Conservation (phyloP, 2,329 filamentous ascomycete species). For the Colletotrichum brevisporum region DNA sequence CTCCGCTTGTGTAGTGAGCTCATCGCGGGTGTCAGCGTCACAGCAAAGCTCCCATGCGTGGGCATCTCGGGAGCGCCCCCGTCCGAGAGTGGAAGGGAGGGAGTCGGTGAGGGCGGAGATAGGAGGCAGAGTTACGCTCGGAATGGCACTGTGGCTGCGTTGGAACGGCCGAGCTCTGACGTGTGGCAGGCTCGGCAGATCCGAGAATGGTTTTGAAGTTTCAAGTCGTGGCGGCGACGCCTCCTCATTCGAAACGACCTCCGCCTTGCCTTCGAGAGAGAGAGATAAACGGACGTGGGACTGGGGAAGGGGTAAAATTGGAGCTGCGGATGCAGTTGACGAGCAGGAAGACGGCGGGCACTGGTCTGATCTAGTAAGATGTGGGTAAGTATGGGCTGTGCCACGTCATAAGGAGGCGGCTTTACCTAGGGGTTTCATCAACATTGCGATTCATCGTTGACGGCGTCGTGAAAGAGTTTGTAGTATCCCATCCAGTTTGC, state of each 20-base stretch:
- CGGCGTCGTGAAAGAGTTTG: slow-evolving; percentile 66
- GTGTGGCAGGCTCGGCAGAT: slow-evolving; percentile 62
- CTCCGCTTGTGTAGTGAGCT: slow-evolving; percentile 84
- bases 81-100: slow-evolving; percentile 69
- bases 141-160: slow-evolving; percentile 79
- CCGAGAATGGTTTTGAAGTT: slow-evolving; percentile 64
- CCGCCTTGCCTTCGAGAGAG: slow-evolving; percentile 91
- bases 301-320: slow-evolving; percentile 52
- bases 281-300: slow-evolving; percentile 82
- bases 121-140: slow-evolving; percentile 70
- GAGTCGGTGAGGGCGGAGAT: slow-evolving; percentile 66
- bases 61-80: slow-evolving; percentile 87
- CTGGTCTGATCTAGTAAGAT: slow-evolving; percentile 55
- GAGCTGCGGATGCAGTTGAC: slow-evolving; percentile 52
- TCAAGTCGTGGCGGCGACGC: slow-evolving; percentile 76
- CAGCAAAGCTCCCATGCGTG: slow-evolving; percentile 94
- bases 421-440: slow-evolving; percentile 64
- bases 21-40: slow-evolving; percentile 83
- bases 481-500: slow-evolving; percentile 70
- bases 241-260: slow-evolving; percentile 80
- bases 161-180: slow-evolving; percentile 66
- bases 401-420: slow-evolving; percentile 8
- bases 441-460: slow-evolving; percentile 54
- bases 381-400: slow-evolving; percentile 41
- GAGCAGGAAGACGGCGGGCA: slow-evolving; percentile 60